These are phyloP conservation scores for Parachlorella kessleri DNA, from an alignment of 139 green algal species.

Conservation along the genomic window DNA sequence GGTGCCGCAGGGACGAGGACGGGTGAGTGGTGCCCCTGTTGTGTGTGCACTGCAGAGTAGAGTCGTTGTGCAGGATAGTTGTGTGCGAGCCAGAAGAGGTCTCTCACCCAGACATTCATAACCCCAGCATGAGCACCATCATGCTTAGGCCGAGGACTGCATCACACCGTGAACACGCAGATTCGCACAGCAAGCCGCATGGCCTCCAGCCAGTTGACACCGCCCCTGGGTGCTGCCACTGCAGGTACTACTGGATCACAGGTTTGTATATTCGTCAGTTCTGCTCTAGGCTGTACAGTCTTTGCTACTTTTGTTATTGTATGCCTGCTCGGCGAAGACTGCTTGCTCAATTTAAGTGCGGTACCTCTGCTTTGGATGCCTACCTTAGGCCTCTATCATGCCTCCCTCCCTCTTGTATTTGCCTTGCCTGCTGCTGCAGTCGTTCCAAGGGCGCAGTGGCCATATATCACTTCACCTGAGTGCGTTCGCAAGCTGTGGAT, in stretches of 20 bases:
- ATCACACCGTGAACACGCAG: too few species aligned
- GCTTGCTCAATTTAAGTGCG: neutral
- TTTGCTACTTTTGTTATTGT: neutral
- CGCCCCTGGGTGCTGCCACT: too few species aligned
- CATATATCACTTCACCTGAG: neutral
- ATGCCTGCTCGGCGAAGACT: neutral
- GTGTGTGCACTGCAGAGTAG: too few species aligned
- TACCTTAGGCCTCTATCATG: neutral
- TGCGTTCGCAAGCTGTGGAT: neutral
- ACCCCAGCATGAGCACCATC: too few species aligned
- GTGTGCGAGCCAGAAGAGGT: too few species aligned
- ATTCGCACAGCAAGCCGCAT: too few species aligned
- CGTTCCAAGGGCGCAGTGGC: neutral
- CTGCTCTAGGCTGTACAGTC: neutral
- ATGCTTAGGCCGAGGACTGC: too few species aligned
- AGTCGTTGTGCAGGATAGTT: too few species aligned
- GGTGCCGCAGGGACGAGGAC: conserved; percentile 65
- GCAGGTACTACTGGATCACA: conserved; percentile 82
- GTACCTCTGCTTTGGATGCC: neutral
- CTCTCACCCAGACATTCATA: too few species aligned
- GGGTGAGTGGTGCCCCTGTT: too few species aligned
- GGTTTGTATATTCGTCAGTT: neutral
- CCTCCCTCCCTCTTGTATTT: too few species aligned
- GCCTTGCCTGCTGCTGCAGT: neutral
- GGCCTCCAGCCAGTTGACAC: too few species aligned